Conservation (phyloP, 495 filamentous ascomycete genomes). For the Mytilinidion resinicola region DNA sequence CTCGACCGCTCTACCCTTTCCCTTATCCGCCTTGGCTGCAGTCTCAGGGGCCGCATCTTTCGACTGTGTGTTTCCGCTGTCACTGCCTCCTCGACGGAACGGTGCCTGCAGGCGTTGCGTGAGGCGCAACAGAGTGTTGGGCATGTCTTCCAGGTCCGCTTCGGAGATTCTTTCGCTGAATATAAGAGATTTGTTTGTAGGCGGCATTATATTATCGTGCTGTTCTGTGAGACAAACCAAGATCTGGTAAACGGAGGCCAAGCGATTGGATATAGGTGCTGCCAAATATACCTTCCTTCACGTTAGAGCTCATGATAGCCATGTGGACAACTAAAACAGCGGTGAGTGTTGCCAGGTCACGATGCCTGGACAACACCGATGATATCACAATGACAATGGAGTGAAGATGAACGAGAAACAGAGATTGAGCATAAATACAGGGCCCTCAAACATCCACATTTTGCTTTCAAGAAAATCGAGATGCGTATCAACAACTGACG, state of each 20-base stretch:
- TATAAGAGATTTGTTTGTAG: no score
- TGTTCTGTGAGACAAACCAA: no score
- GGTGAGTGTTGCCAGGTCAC: no score
- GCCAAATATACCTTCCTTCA: no score
- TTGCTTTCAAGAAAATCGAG: not conserved
- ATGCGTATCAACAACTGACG: constrained; percentile 12
- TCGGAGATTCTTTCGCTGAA: not conserved
- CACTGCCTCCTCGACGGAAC: not conserved
- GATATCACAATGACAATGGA: not conserved
- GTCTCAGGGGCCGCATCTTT: no score
- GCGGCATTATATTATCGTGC: no score
- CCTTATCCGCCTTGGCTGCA: not conserved
- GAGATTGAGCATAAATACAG: constrained; percentile 24
- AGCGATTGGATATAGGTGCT: no score
- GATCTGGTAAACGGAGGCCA: no score
- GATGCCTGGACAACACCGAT: no score
- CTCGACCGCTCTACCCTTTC: not conserved
- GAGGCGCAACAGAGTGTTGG: not conserved
- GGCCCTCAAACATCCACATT: not conserved
- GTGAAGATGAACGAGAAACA: constrained; percentile 14
- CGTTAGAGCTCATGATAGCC: no score
- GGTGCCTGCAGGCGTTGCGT: not conserved
- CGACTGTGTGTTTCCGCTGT: not conserved
- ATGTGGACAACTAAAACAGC: no score
- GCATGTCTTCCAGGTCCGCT: not conserved